Percentiles rank a stretch among this genome's conserved stretches.
Conservation (phyloP, 805 yeast genomes). For the Wickerhamiella hasegawae region DNA sequence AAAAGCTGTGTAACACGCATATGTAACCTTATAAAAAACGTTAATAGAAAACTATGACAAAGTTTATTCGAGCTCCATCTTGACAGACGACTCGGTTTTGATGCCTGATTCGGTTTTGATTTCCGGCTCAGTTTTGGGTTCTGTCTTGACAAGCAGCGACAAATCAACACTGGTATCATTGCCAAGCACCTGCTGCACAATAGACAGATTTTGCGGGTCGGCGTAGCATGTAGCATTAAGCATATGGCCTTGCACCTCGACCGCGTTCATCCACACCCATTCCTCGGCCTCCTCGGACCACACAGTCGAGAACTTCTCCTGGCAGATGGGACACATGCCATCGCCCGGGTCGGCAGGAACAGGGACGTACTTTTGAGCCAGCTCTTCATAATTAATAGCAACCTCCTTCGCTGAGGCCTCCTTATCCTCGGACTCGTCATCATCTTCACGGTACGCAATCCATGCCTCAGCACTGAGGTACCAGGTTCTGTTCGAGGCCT, state of each 20-base stretch:
- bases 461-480: slow-evolving; percentile 58
- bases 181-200: slow-evolving; percentile 10
- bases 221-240: slow-evolving; percentile 54
- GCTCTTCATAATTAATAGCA: slow-evolving; percentile 19
- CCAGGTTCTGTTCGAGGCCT: slow-evolving; percentile 64
- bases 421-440: slow-evolving; percentile 18
- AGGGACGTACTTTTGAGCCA: slow-evolving; percentile 33
- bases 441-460: slow-evolving; percentile 52
- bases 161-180: neutral
- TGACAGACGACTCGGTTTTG: neutral
- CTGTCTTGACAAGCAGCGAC: too few relatives aligned
- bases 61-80: neutral
- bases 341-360: slow-evolving; percentile 51
- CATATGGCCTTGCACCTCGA: slow-evolving; percentile 30
- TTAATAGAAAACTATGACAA: neutral
- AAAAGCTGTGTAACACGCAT: too few relatives aligned
- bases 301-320: slow-evolving; percentile 44
- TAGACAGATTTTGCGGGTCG: slow-evolving; percentile 33
- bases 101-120: too few relatives aligned
- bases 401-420: slow-evolving; percentile 15
- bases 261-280: slow-evolving; percentile 67
- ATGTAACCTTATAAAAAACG: neutral
- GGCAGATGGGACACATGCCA: slow-evolving; percentile 57
- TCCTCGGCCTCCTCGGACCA: slow-evolving; percentile 64
- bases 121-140: too few relatives aligned